phyloP scores from a whole-genome alignment of 202 grass and related monocot genomes.

The Setaria italica region DNA sequence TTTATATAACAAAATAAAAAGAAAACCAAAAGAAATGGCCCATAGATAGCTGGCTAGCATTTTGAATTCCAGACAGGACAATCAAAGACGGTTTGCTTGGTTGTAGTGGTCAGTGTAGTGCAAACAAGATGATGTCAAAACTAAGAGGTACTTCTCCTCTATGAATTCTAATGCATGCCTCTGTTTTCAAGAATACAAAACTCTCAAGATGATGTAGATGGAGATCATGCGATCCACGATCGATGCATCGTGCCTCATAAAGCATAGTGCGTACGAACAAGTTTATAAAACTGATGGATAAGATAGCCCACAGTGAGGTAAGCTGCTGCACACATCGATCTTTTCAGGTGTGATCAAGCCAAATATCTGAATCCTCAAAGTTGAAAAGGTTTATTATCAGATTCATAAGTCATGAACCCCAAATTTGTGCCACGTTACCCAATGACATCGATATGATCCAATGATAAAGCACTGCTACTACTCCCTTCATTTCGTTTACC shows the following conservation, averaged over 20 bases:
- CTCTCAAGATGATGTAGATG: slow-evolving; percentile 14
- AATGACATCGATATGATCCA: not conserved
- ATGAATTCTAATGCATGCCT: not conserved
- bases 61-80: not conserved
- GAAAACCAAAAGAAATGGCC: not conserved
- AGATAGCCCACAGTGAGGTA: not conserved
- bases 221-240: slow-evolving; percentile 11
- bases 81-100: not conserved
- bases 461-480: not conserved
- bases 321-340: not conserved
- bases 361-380: slow-evolving; percentile 16
- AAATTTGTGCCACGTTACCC: not conserved
- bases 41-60: slow-evolving; percentile 5
- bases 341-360: not conserved
- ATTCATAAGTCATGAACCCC: not conserved
- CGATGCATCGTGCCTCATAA: not conserved
- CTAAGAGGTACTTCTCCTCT: not conserved
- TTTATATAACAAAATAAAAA: not conserved
- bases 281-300: slow-evolving; percentile 27
- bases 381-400: not conserved
- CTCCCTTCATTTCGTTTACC: not conserved
- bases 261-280: not conserved
- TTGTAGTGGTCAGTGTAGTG: not conserved
- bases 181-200: not conserved
- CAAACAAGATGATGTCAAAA: not conserved